Evolutionary conservation across 2,329 filamentous ascomycete species (phyloP).

Genomic region (Fusarium newnesense): DNA sequence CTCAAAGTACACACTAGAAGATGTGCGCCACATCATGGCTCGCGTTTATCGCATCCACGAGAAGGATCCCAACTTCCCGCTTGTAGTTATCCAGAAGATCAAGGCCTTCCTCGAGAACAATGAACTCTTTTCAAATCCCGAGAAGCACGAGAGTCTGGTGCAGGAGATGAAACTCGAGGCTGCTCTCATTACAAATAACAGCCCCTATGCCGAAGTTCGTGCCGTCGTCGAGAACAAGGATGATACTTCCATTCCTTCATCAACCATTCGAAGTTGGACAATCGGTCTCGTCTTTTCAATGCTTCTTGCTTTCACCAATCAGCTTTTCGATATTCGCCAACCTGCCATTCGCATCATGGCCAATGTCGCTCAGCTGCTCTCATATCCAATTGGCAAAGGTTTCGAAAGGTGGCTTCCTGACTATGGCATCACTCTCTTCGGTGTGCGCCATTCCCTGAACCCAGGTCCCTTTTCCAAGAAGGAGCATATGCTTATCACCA

Average conservation of each 20-base stretch:
- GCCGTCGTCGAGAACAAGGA: slow-evolving; percentile 68
- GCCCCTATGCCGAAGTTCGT: slow-evolving; percentile 67
- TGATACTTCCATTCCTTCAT: slow-evolving; percentile 59
- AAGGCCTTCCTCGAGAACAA: slow-evolving; percentile 56
- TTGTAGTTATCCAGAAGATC: slow-evolving; percentile 53
- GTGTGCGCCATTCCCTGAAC: slow-evolving; percentile 61
- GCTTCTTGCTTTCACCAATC: slow-evolving; percentile 63
- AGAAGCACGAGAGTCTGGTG: slow-evolving; percentile 60
- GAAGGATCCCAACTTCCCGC: slow-evolving; percentile 57
- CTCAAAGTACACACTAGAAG: slow-evolving; percentile 54
- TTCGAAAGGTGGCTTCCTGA: slow-evolving; percentile 63
- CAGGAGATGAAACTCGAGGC: slow-evolving; percentile 66
- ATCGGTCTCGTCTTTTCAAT: slow-evolving; percentile 64
- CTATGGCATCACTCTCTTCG: slow-evolving; percentile 58
- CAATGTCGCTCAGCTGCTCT: slow-evolving; percentile 66
- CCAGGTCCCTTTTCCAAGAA: slow-evolving; percentile 68
- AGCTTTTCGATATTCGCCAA: slow-evolving; percentile 67
- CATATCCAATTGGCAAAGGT: slow-evolving; percentile 64
- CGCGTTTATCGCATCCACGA: slow-evolving; percentile 54
- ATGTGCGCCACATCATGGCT: slow-evolving; percentile 56
- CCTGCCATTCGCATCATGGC: slow-evolving; percentile 64
- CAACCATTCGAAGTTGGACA: slow-evolving; percentile 65
- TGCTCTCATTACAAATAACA: slow-evolving; percentile 64
- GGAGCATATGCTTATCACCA: slow-evolving; percentile 70
- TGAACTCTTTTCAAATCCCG: slow-evolving; percentile 55